Evolutionary conservation across 2,329 filamentous ascomycete genomes (phyloP), one percentile per base, ranked within the genome.

Genomic region (Grosmannia clavigera): DNA sequence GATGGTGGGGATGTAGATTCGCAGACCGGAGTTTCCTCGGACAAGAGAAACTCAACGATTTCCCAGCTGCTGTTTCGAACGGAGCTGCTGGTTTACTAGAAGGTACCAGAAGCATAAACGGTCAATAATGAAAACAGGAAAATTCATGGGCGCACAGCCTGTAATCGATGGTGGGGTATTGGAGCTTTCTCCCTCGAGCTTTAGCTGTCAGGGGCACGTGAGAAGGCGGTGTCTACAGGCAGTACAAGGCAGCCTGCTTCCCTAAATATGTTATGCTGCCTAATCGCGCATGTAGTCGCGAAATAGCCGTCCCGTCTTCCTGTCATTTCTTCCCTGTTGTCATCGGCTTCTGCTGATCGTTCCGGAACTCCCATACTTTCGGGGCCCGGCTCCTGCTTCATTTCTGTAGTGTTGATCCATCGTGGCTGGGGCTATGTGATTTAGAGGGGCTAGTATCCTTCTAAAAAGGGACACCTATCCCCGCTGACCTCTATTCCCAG

Each of bases 381-480:
- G 7, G n/a, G 6, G 22, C n/a, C 7, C 12, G 9, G 6, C 46
- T 50, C 3, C n/a, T 12, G n/a, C 46, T 50, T 11, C 46, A 9
- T 27, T 27, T 52, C 14, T 7, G 11, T 55, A 55, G 33, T 38
- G 29, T 22, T 38, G n/a, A 38, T 55, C 35, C 53, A 55, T 55
- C 53, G 33, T 55, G 53, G 53, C 53, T 55, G 31, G 35, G 53
- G 53, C 33, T 25, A 25, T 25, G 19, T 35, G 52, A 43, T 33
- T 31, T 50, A 57, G 55, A 57, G 55, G 55, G 55, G 55, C 55
- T 57, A 57, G 35, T 31, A 55, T 38, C 29, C 14, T 33, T 52
- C 19, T 38, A 40, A 57, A 50, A 27, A 54, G 52, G 52, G 48
- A 40, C 38, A 55, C 38, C 50, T 54, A 55, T 59, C 58, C 51